Conservation (phyloP, 257 asterid species). For the Petunia secreta region DNA sequence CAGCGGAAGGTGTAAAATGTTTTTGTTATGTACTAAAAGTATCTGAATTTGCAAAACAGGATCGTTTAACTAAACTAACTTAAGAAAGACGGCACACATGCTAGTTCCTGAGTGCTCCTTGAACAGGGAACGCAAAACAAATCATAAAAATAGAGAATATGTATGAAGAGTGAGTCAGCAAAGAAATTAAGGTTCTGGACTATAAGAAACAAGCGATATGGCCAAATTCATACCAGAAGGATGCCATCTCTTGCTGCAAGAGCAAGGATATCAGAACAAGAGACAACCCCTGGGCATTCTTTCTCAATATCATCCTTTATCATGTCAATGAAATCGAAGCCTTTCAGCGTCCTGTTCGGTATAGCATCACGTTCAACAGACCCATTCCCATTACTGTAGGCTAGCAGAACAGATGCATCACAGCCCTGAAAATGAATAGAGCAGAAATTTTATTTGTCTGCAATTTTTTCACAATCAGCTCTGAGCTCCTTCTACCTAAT, state of each 20-base stretch:
- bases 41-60: not conserved
- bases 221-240: constrained; percentile 32
- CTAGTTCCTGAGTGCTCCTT: not conserved
- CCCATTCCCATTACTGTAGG: constrained; percentile 20
- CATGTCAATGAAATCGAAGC: constrained; percentile 35
- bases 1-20: not conserved
- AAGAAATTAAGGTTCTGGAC: not conserved
- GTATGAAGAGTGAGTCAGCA: not conserved
- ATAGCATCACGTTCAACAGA: constrained; percentile 36
- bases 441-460: not conserved
- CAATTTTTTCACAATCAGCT: not conserved
- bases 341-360: constrained; percentile 42
- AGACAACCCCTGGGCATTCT: constrained; percentile 43
- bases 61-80: not conserved
- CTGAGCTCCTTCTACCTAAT: not conserved
- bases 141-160: not conserved
- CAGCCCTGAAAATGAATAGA: constrained; percentile 39
- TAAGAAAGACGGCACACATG: not conserved
- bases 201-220: not conserved
- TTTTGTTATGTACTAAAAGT: not conserved
- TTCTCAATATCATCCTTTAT: constrained; percentile 43
- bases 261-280: constrained; percentile 44
- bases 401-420: constrained; percentile 43
- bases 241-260: constrained; percentile 45
- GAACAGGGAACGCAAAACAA: not conserved